Evolutionary conservation across 768 basidiomycete species (phyloP), one percentile per base, ranked within the genome.

Genomic region (Hydnum rufescens): DNA sequence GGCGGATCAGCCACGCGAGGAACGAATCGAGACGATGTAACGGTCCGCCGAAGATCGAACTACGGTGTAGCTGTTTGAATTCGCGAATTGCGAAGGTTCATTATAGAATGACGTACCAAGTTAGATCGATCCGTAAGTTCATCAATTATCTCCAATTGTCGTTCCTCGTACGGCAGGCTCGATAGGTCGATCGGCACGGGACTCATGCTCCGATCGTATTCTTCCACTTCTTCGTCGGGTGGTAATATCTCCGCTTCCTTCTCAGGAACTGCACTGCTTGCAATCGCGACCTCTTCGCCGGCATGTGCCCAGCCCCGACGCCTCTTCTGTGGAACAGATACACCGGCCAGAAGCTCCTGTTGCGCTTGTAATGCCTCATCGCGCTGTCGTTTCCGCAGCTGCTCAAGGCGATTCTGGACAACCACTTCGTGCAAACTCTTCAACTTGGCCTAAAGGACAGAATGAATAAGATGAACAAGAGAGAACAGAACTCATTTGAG

Each of bases 361-460:
- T 95, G 89, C 0, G 90, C 89, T 58, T 85, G 84, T 47, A 92
- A 64, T 2, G 95, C 95, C 64, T 97, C 95, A 60, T 97, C 93
- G 54, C 95, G 75, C 66, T 99, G 95, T 50, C 82, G 76, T 64
- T 90, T 90, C 52, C 95, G 84, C 49, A 99, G 76, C 60, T 97
- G 90, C 61, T 97, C 95, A 13, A 99, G 70, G 42, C 95, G 77
- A 63, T 99, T 99, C 53, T 86, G 80, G 51, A 99, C 86, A 6
- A 97, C 92, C 28, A 97, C 83, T 69, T 97, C 90, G 61, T 99
- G 95, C 51, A 97, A 71, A 59, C 73, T 75, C 64, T 87, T 86
- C 36, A 99, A 72, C 61, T 92, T 95, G 4, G 89, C 82, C 89
- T 93, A 46, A 13, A 25, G 52, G 43, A 53, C 32, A 44, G 5